These are phyloP conservation scores for Mycena maculata DNA, from an alignment of 768 basidiomycete genomes.

Conservation along the genomic window DNA sequence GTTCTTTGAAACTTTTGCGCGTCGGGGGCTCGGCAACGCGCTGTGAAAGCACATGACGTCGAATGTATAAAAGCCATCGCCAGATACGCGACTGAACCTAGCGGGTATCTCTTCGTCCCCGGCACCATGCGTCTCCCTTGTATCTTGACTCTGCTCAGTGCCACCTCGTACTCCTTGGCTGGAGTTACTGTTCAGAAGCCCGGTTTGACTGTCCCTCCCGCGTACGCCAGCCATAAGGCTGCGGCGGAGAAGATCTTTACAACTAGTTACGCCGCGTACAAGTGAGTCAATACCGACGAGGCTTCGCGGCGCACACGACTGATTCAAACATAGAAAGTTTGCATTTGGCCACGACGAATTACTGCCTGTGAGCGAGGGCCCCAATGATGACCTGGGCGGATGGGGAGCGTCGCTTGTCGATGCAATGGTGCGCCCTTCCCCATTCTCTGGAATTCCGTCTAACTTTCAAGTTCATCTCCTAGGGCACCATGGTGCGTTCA, in stretches of 20 bases:
- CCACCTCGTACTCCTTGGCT: constrained; percentile 15
- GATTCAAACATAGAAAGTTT: constrained; percentile 44
- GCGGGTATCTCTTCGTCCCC: not conserved
- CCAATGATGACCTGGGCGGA: constrained; percentile 1
- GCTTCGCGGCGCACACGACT: not conserved
- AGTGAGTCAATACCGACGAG: constrained; percentile 39
- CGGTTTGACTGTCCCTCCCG: constrained; percentile 50
- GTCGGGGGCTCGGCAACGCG: too few species aligned
- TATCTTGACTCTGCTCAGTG: constrained; percentile 8
- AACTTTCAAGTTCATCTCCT: constrained; percentile 43
- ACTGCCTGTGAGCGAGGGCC: constrained; percentile 24
- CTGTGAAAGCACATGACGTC: not conserved
- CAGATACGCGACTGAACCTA: not conserved
- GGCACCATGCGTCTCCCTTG: constrained; percentile 19
- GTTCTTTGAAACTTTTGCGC: not conserved
- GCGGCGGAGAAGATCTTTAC: constrained; percentile 55
- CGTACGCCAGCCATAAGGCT: constrained; percentile 44
- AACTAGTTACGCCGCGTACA: constrained; percentile 59
- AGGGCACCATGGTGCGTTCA: constrained; percentile 59
- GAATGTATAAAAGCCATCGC: not conserved
- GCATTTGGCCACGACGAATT: constrained; percentile 64
- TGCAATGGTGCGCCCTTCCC: constrained; percentile 14
- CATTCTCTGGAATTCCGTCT: constrained; percentile 19
- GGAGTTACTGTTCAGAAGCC: constrained; percentile 51
- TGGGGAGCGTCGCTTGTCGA: constrained; percentile 29